Percentiles rank a stretch among this genome's conserved stretches.
phyloP scores from a whole-genome alignment of 306 rosid species.

The Vigna nakashimae region DNA sequence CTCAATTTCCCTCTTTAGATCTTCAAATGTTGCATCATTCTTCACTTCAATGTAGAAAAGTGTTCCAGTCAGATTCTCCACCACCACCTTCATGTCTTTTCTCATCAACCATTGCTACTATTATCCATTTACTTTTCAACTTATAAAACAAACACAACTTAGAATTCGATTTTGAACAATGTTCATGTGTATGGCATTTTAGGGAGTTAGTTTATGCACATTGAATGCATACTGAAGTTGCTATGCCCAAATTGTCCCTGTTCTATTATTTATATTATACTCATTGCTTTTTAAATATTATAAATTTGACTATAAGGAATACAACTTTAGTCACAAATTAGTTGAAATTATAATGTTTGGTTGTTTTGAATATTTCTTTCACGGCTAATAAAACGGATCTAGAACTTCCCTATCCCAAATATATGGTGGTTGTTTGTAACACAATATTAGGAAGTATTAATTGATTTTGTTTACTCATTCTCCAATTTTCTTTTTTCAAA shows the following conservation, averaged over 20 bases:
- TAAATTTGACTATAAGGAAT: too few relatives aligned
- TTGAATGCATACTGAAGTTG: conserved; percentile 37
- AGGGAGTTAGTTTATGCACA: conserved; percentile 50
- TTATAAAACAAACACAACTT: too few relatives aligned
- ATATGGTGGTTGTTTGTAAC: too few relatives aligned
- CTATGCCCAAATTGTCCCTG: neutral
- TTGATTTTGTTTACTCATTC: neutral
- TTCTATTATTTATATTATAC: neutral
- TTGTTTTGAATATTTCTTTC: too few relatives aligned
- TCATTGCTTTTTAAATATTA: neutral
- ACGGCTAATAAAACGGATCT: too few relatives aligned
- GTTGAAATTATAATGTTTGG: too few relatives aligned
- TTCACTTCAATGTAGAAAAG: conserved; percentile 52
- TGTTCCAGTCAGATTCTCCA: conserved; percentile 61
- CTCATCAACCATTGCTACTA: neutral
- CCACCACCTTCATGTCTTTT: conserved; percentile 51
- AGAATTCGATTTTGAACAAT: neutral
- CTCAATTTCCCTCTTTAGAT: conserved; percentile 61
- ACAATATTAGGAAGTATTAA: neutral
- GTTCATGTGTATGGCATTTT: conserved; percentile 59
- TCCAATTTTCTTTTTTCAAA: neutral
- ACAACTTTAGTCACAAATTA: too few relatives aligned
- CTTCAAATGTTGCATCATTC: conserved; percentile 53
- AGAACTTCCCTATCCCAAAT: too few relatives aligned
- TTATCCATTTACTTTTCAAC: neutral